Evolutionary conservation across 306 rosid genomes (phyloP).

Genomic region (Cercis canadensis): DNA sequence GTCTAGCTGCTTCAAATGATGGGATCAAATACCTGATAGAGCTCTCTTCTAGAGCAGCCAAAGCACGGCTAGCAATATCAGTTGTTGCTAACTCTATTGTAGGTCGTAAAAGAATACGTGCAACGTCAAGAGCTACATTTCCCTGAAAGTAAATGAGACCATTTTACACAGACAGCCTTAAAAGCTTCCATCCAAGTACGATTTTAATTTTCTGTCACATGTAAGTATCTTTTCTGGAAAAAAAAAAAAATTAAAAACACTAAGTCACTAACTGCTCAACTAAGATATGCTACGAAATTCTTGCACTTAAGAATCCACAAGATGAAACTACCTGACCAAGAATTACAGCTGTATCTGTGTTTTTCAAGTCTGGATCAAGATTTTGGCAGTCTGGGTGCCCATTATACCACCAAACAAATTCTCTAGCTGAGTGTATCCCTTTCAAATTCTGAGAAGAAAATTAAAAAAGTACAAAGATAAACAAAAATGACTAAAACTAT

Average conservation of each 20-base stretch:
- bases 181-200: neutral
- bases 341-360: constrained; percentile 82
- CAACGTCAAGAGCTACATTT: constrained; percentile 94
- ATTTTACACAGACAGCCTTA: constrained; percentile 27
- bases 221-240: neutral
- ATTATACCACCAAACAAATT: constrained; percentile 99
- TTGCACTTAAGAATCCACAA: constrained; percentile 14
- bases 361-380: constrained; percentile 77
- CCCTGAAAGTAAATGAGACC: constrained; percentile 64
- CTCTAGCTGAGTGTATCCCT: constrained; percentile 88
- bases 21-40: constrained; percentile 67
- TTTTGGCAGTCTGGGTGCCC: constrained; percentile 87
- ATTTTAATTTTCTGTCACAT: neutral
- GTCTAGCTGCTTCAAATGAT: constrained; percentile 16
- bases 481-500: constrained; percentile 23
- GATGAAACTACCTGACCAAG: constrained; percentile 81
- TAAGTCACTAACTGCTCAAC: neutral
- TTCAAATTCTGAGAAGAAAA: constrained; percentile 59
- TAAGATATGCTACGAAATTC: constrained; percentile 1
- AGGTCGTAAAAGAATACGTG: constrained; percentile 83
- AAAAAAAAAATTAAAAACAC: constrained; percentile 5
- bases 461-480: neutral
- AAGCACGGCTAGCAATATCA: constrained; percentile 86
- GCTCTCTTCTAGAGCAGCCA: constrained; percentile 79
- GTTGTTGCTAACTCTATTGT: constrained; percentile 73